Conservation (phyloP, 2,329 filamentous ascomycete genomes). For the Fusarium marasasianum region DNA sequence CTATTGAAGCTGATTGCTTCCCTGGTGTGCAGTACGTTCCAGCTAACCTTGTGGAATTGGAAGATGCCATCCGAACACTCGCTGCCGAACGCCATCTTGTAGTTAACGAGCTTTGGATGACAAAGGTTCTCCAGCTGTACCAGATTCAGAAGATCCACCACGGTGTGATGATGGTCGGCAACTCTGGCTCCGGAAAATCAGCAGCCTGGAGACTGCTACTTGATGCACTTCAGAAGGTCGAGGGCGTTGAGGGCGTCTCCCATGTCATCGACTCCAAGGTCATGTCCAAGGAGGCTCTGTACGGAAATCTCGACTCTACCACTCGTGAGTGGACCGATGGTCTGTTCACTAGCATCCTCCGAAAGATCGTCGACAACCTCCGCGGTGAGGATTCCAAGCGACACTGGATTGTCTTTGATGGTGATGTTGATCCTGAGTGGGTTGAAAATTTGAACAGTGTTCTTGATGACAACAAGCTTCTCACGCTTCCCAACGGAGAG, state of each 20-base stretch:
- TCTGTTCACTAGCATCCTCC: constrained; percentile 95
- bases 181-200: constrained; percentile 97
- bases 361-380: constrained; percentile 98
- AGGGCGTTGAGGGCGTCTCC: constrained; percentile 91
- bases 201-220: constrained; percentile 93
- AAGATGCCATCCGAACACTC: constrained; percentile 82
- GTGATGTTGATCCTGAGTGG: constrained; percentile 99
- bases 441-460: constrained; percentile 99
- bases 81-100: constrained; percentile 88
- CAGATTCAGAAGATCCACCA: constrained; percentile 98
- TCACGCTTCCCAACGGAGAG: constrained; percentile 97
- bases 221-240: constrained; percentile 88
- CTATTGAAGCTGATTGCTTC: constrained; percentile 87
- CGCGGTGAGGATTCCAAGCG: constrained; percentile 96
- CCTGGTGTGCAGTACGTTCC: constrained; percentile 93
- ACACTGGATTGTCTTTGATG: constrained; percentile 99
- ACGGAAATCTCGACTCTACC: constrained; percentile 94
- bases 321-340: constrained; percentile 99
- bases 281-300: constrained; percentile 98
- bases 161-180: constrained; percentile 99
- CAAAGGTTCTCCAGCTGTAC: constrained; percentile 94
- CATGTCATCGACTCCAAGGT: constrained; percentile 99
- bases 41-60: constrained; percentile 82
- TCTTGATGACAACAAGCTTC: constrained; percentile 96
- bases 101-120: constrained; percentile 95